Evolutionary conservation across 2,329 filamentous ascomycete species (phyloP).

Genomic region (Scortechinia acanthostroma): DNA sequence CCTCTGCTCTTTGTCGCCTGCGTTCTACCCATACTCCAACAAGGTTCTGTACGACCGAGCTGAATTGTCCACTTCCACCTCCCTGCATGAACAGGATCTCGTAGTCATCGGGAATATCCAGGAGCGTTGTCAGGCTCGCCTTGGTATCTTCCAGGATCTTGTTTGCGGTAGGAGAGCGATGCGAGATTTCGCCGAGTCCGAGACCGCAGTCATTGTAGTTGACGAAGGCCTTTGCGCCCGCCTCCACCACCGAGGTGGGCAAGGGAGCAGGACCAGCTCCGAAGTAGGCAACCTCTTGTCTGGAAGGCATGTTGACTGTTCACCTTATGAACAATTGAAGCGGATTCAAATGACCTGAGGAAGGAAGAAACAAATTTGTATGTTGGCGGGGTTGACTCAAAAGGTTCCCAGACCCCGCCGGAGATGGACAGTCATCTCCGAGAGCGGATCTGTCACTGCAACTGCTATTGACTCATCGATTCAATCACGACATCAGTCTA

Average conservation of each 20-base stretch:
- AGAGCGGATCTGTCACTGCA: no score
- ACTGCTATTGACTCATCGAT: no score
- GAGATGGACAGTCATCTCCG: no score
- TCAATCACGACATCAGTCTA: no score
- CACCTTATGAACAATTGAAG: not conserved
- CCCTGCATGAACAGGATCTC: constrained; percentile 83
- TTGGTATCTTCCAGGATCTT: constrained; percentile 76
- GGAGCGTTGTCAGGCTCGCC: constrained; percentile 62
- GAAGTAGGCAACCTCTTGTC: constrained; percentile 76
- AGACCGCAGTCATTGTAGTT: constrained; percentile 78
- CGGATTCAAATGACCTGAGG: no score
- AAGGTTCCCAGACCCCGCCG: no score
- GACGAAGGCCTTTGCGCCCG: constrained; percentile 69
- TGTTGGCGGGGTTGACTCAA: no score
- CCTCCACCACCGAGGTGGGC: constrained; percentile 73
- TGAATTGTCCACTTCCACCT: constrained; percentile 81
- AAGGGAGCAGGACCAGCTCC: constrained; percentile 84
- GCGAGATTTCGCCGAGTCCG: constrained; percentile 82
- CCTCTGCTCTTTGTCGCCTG: constrained; percentile 40
- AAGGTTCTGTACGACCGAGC: constrained; percentile 76
- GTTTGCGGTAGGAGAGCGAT: constrained; percentile 73
- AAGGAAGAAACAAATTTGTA: no score
- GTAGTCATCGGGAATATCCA: constrained; percentile 80
- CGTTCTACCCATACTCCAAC: constrained; percentile 75
- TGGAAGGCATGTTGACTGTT: constrained; percentile 49